phyloP scores from a whole-genome alignment of 2,329 filamentous ascomycete genomes.

The Exophiala sp. region DNA sequence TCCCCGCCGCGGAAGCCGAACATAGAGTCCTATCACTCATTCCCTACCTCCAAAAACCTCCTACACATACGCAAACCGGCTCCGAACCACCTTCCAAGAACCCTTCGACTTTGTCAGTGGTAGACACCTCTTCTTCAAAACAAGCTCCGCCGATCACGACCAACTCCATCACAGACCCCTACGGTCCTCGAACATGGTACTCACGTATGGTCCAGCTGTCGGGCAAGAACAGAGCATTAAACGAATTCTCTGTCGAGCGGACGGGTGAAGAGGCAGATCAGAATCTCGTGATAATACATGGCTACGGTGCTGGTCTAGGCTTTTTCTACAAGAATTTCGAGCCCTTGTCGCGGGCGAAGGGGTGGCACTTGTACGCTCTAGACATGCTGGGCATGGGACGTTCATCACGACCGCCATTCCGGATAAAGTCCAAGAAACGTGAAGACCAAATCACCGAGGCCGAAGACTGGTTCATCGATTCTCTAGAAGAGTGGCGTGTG shows the following conservation, averaged over 20 bases:
- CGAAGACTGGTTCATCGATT: constrained; percentile 93
- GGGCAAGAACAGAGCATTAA: constrained; percentile 81
- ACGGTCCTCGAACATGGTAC: constrained; percentile 80
- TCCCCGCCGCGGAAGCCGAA: constrained; percentile 81
- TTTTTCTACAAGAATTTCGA: constrained; percentile 99
- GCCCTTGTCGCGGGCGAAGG: constrained; percentile 69
- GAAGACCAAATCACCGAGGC: constrained; percentile 80
- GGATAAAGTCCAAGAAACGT: constrained; percentile 75
- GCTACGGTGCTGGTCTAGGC: constrained; percentile 90
- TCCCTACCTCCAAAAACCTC: constrained; percentile 72
- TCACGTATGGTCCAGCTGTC: constrained; percentile 78
- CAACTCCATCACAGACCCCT: constrained; percentile 63
- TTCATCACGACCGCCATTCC: constrained; percentile 78
- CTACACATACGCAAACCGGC: constrained; percentile 63
- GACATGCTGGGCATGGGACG: constrained; percentile 95
- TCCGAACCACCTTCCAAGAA: constrained; percentile 46
- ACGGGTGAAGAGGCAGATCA: constrained; percentile 75
- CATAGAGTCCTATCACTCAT: constrained; percentile 82
- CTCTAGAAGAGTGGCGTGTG: constrained; percentile 91
- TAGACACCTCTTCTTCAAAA: constrained; percentile 37
- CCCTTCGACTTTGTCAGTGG: constrained; percentile 32
- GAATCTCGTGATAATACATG: constrained; percentile 91
- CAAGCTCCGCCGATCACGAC: constrained; percentile 44
- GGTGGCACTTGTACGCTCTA: constrained; percentile 89
- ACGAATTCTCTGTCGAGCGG: constrained; percentile 88